phyloP scores from a whole-genome alignment of 192 early-diverging fungal species.

The Podila epigama region DNA sequence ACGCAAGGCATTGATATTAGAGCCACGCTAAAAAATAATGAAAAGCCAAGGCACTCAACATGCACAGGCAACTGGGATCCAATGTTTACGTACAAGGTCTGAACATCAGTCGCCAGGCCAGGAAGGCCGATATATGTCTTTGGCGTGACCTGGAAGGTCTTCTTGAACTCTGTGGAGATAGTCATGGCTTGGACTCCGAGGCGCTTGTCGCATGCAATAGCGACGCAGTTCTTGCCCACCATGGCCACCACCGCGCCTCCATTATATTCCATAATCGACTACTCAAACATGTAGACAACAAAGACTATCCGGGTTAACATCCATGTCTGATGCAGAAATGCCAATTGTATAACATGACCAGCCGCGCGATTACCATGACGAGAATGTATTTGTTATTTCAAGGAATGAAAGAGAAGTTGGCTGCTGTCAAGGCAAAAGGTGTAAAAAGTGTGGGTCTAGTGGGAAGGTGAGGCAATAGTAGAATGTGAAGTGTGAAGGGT shows the following conservation, averaged over 20 bases:
- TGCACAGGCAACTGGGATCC: neutral
- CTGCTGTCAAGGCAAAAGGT: too few species aligned
- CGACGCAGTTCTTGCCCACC: conserved; percentile 98
- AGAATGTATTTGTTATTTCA: too few species aligned
- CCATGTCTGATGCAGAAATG: too few species aligned
- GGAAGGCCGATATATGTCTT: conserved; percentile 89
- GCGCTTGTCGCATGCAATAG: conserved; percentile 94
- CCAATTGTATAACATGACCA: neutral
- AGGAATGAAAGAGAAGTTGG: too few species aligned
- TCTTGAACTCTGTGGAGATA: conserved; percentile 94
- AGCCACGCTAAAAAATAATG: neutral
- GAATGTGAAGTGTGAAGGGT: neutral
- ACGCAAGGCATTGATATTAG: too few species aligned
- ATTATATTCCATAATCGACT: conserved; percentile 94
- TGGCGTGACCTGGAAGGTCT: conserved; percentile 89
- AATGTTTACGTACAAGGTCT: conserved; percentile 79
- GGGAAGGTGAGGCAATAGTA: too few species aligned
- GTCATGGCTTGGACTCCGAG: conserved; percentile 94
- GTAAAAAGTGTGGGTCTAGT: too few species aligned
- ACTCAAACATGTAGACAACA: too few species aligned
- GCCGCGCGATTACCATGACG: too few species aligned
- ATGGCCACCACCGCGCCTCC: conserved; percentile 95
- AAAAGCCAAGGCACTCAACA: neutral
- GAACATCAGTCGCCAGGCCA: conserved; percentile 96
- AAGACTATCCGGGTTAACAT: too few species aligned